These are phyloP conservation scores for Niveomyces coronatus DNA, from an alignment of 2,329 filamentous ascomycete species.

Conservation along the genomic window DNA sequence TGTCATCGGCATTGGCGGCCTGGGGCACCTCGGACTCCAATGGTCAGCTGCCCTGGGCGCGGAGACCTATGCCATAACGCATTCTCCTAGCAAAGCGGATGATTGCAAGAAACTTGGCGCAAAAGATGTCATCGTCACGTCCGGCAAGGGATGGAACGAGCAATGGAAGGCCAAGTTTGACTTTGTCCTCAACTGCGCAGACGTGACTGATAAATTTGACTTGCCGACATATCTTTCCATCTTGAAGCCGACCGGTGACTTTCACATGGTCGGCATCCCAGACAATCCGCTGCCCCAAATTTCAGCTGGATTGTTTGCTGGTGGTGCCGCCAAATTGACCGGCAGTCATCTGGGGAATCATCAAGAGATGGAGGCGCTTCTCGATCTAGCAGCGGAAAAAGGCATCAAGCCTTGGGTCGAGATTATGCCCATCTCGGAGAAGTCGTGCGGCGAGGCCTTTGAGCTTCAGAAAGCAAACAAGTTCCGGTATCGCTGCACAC, in stretches of 20 bases:
- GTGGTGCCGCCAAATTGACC: slow-evolving; percentile 18
- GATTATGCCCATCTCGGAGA: slow-evolving; percentile 53
- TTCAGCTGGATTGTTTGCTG: slow-evolving; percentile 25
- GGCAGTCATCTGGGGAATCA: slow-evolving; percentile 52
- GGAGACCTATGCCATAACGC: slow-evolving; percentile 54
- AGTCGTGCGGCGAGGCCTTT: slow-evolving; percentile 59
- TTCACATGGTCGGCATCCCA: slow-evolving; percentile 48
- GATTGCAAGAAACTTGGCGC: slow-evolving; percentile 55
- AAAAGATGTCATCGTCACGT: slow-evolving; percentile 38
- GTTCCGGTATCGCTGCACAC: slow-evolving; percentile 61
- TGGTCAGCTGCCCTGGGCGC: slow-evolving; percentile 62
- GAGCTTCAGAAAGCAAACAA: slow-evolving; percentile 60
- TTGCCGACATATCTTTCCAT: slow-evolving; percentile 39
- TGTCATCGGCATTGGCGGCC: slow-evolving; percentile 61
- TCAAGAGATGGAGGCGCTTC: slow-evolving; percentile 48
- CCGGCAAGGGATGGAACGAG: slow-evolving; percentile 46
- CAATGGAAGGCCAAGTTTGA: slow-evolving; percentile 41
- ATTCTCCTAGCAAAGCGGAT: slow-evolving; percentile 44
- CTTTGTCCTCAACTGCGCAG: slow-evolving; percentile 40
- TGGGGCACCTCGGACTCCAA: slow-evolving; percentile 64
- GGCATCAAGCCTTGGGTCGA: slow-evolving; percentile 47
- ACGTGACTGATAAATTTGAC: slow-evolving; percentile 44
- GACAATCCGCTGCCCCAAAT: slow-evolving; percentile 37
- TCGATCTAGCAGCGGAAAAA: slow-evolving; percentile 46
- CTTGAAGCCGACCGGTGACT: slow-evolving; percentile 41